A percentile compares a stretch with the other conserved stretches of the same genome.
Evolutionary conservation across 805 yeast genomes (phyloP).

Genomic region (Saturnispora galanensis): DNA sequence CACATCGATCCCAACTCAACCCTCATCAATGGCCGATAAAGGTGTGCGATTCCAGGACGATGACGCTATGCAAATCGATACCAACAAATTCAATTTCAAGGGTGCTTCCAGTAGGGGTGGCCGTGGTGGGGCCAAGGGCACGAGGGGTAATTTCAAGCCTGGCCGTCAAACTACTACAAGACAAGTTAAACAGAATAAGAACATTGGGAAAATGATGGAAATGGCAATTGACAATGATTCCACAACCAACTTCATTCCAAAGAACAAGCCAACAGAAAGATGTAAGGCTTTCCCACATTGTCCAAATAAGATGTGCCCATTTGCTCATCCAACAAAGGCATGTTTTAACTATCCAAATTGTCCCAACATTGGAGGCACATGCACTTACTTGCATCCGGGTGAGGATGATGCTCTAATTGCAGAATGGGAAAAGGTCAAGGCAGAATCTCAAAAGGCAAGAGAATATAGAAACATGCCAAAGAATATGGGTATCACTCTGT

Average conservation of each 20-base stretch:
- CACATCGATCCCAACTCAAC: conserved; percentile 7
- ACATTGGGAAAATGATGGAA: conserved; percentile 20
- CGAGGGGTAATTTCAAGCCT: conserved; percentile 8
- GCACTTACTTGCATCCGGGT: conserved; percentile 75
- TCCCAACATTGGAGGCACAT: conserved; percentile 70
- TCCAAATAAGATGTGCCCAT: conserved; percentile 52
- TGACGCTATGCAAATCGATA: conserved; percentile 16
- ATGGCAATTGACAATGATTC: conserved; percentile 23
- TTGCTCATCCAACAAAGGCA: conserved; percentile 69
- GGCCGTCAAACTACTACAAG: conserved; percentile 2
- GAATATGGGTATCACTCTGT: conserved; percentile 41
- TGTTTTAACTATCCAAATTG: conserved; percentile 75
- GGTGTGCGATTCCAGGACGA: conserved; percentile 25
- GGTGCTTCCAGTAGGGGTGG: conserved; percentile 2
- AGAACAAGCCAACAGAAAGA: conserved; percentile 44
- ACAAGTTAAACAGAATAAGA: conserved; percentile 4
- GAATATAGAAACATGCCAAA: conserved; percentile 7
- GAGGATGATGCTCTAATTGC: conserved; percentile 70
- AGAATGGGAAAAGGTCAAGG: conserved; percentile 52
- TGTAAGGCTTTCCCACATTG: conserved; percentile 69
- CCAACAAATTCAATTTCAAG: conserved; percentile 2
- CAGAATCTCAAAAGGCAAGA: conserved; percentile 10
- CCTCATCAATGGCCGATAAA: conserved; percentile 10
- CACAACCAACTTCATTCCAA: conserved; percentile 31
- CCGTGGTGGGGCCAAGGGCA: neutral